phyloP scores from a whole-genome alignment of 1,284 basidiomycete species.

The Binderoboletus segoi region DNA sequence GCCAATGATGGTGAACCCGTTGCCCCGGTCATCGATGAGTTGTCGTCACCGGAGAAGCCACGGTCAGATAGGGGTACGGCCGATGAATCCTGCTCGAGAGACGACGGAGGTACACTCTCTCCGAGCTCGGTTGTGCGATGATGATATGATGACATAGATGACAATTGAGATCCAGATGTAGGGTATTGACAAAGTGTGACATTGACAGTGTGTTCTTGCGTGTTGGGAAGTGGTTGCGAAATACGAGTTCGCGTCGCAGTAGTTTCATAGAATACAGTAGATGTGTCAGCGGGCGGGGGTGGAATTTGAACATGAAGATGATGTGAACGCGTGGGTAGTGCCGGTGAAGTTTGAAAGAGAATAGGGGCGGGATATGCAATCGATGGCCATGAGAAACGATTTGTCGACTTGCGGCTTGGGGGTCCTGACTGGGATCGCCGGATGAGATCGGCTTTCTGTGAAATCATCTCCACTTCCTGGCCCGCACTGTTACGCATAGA shows the following conservation, averaged over 20 bases:
- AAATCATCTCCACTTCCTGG: constrained; percentile 27
- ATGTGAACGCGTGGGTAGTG: constrained; percentile 36
- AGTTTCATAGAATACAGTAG: constrained; percentile 65
- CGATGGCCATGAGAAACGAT: constrained; percentile 41
- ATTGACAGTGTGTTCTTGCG: constrained; percentile 27
- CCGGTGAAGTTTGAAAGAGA: constrained; percentile 48
- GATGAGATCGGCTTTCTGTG: constrained; percentile 38
- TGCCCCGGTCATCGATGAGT: constrained; percentile 1
- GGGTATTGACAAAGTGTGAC: constrained; percentile 41
- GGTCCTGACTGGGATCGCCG: constrained; percentile 47
- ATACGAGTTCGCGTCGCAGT: constrained; percentile 37
- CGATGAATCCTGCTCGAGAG: constrained; percentile 27
- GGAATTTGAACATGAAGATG: constrained; percentile 36
- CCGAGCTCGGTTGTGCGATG: constrained; percentile 22
- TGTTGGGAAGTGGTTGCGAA: constrained; percentile 16
- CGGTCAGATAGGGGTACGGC: constrained; percentile 21
- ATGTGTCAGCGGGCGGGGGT: constrained; percentile 37
- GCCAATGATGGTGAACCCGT: constrained; percentile 14
- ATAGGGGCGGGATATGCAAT: constrained; percentile 34
- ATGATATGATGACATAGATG: constrained; percentile 37
- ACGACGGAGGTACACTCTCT: constrained; percentile 12
- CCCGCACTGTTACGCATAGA: constrained; percentile 19
- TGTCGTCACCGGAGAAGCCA: constrained; percentile 8
- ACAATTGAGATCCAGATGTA: constrained; percentile 44
- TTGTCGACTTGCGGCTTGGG: constrained; percentile 34